These are phyloP conservation scores for Fusarium pininemorale DNA, from an alignment of 2,329 filamentous ascomycete species.

Conservation along the genomic window DNA sequence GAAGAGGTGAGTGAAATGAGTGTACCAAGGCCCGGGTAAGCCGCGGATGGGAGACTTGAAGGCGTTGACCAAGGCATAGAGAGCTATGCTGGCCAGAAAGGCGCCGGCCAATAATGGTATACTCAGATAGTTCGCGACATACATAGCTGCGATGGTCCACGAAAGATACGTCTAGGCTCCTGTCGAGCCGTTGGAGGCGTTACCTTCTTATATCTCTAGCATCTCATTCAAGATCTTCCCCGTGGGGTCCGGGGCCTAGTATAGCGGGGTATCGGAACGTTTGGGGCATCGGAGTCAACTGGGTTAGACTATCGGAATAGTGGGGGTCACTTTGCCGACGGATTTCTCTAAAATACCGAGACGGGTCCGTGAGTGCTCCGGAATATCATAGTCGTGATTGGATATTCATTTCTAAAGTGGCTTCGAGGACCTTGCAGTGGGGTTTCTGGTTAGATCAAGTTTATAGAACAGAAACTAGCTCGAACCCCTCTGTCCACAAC, in stretches of 20 bases:
- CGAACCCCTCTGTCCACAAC: not conserved
- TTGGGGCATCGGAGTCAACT: not conserved
- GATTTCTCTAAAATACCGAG: not conserved
- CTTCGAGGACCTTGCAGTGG: rapidly evolving
- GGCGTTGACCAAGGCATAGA: not conserved
- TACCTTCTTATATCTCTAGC: not conserved
- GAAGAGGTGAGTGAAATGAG: not conserved
- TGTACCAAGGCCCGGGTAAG: slow-evolving; percentile 19
- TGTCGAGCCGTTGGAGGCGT: rapidly evolving
- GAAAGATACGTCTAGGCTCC: rapidly evolving
- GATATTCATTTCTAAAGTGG: rapidly evolving
- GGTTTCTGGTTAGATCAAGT: rapidly evolving
- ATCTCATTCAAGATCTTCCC: not conserved
- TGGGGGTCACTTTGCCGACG: not conserved
- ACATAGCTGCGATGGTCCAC: rapidly evolving
- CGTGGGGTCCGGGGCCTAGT: not conserved
- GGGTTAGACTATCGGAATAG: not conserved
- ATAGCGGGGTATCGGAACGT: not conserved
- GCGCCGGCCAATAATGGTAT: not conserved
- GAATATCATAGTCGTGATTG: not conserved
- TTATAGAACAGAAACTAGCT: not conserved
- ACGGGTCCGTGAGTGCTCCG: not conserved
- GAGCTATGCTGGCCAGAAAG: not conserved
- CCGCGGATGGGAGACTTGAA: not conserved
- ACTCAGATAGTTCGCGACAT: rapidly evolving